phyloP scores from a whole-genome alignment of 2,329 filamentous ascomycete genomes.

The Clonostachys solani region DNA sequence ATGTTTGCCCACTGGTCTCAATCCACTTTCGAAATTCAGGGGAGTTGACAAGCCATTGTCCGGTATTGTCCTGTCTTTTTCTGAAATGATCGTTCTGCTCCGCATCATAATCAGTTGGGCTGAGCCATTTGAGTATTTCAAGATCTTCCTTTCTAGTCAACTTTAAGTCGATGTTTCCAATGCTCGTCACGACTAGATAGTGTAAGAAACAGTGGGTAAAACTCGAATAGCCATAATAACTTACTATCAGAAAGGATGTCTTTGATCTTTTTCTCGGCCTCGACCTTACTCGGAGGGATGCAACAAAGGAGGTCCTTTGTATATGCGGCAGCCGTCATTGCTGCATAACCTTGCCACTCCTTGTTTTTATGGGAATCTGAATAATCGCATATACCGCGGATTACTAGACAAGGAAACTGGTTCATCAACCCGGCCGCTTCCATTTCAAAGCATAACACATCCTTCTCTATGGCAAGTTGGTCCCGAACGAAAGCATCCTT shows the following conservation, averaged over 20 bases:
- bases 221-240: background rate
- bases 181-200: background rate
- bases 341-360: constrained; percentile 11
- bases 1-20: background rate
- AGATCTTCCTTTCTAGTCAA: background rate
- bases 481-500: constrained; percentile 12
- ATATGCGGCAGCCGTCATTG: constrained; percentile 10
- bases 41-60: background rate
- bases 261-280: background rate
- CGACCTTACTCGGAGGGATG: background rate
- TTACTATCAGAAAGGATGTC: background rate
- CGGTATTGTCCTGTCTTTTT: background rate
- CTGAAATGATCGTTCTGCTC: background rate
- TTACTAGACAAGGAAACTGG: constrained; percentile 18
- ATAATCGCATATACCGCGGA: constrained; percentile 28
- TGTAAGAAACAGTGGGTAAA: background rate
- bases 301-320: constrained; percentile 3
- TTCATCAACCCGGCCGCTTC: constrained; percentile 7
- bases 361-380: constrained; percentile 29
- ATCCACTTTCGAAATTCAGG: background rate
- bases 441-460: constrained; percentile 9
- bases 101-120: background rate
- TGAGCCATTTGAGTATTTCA: background rate
- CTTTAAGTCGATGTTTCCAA: background rate
- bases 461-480: constrained; percentile 8